Evolutionary conservation across 306 rosid species (phyloP), one percentile per base, ranked within the genome.

Genomic region (Cucumis hystrix): DNA sequence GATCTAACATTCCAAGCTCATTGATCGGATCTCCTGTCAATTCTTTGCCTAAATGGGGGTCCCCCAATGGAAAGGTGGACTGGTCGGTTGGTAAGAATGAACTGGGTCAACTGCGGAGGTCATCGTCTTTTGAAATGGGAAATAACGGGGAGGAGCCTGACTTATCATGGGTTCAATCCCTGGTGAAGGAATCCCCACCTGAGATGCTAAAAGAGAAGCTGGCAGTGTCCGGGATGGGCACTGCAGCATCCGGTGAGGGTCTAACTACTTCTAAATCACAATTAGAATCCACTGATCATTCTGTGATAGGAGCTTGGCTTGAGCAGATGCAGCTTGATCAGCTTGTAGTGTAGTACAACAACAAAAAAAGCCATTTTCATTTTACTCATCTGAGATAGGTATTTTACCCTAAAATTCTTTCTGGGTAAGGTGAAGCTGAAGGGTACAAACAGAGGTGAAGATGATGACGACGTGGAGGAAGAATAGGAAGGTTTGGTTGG

Each of bases 251-350:
- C 73, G 83, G 87, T 67, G 92, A 85, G 83, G 89, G 78, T 68
- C 76, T 57, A 40, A 93, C 81, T 81, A 89, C 75, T 79, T 73
- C 97, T 68, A 88, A 82, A 62, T 75, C 93, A 76, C 93, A 87
- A 80, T 52, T 51, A 45, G 97, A 93, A 21, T 82, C 91, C 16
- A 30, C 79, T 74, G 98, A 93, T 87, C 91, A 89, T 79, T 86
- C 97, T 23, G 97, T 89, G 68, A 60, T 93, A 60, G 98, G 91
- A 81, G 93, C 97, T 51, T 91, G 96, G 98, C 89, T 93, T 39
- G 98, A 93, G 87, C 93, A 93, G 85, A 88, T 93, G 98, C 98
- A 91, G 85, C 90, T 91, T 82, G 97, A 87, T 85, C 91, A 86
- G 83, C 88, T 89, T 66, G 84, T 87, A 79, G 96, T 88, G 83